Conservation (phyloP, 306 rosid genomes). For the Cicer chorassanicum region DNA sequence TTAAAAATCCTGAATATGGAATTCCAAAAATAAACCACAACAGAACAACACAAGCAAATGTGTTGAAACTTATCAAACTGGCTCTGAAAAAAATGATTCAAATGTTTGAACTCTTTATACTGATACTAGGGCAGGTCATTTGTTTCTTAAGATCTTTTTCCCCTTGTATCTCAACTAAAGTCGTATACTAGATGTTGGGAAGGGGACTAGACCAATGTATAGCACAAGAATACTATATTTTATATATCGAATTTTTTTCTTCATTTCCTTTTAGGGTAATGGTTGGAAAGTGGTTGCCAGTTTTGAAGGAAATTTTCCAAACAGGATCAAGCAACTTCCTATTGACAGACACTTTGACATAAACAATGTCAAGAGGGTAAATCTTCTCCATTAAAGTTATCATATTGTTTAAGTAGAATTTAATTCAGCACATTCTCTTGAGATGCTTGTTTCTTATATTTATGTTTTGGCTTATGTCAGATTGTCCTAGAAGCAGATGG, state of each 20-base stretch:
- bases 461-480: constrained; percentile 51
- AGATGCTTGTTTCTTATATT: constrained; percentile 34
- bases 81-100: constrained; percentile 26
- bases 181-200: constrained; percentile 11
- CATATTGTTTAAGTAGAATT: constrained; percentile 9
- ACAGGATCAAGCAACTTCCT: constrained; percentile 92
- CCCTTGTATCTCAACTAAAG: constrained; percentile 16
- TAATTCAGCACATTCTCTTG: constrained; percentile 33
- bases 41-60: not conserved
- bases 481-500: constrained; percentile 99
- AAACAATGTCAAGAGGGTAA: constrained; percentile 95
- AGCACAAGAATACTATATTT: constrained; percentile 11
- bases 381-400: constrained; percentile 18
- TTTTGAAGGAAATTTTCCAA: constrained; percentile 97
- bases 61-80: constrained; percentile 23
- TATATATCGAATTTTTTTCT: constrained; percentile 35
- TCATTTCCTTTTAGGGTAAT: constrained; percentile 68
- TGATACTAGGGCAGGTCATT: constrained; percentile 15
- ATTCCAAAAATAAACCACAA: constrained; percentile 17
- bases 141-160: constrained; percentile 6
- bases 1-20: constrained; percentile 10
- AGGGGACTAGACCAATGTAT: constrained; percentile 16
- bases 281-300: constrained; percentile 99
- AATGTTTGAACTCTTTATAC: constrained; percentile 31
- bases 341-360: constrained; percentile 95